phyloP scores from a whole-genome alignment of 441 rosid genomes.

The Jatropha podagrica region DNA sequence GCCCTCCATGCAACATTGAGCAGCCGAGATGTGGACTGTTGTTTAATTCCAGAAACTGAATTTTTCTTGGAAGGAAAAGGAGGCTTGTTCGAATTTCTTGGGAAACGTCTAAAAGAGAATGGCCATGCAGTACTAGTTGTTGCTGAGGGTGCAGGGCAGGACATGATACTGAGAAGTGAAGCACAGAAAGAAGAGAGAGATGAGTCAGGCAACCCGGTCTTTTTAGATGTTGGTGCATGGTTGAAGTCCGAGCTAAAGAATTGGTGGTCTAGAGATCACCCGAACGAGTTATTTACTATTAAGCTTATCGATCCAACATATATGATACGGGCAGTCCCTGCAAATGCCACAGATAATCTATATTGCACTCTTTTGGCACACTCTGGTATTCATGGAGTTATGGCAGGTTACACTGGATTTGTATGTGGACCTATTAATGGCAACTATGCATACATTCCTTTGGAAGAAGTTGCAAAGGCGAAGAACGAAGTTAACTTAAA shows the following conservation, averaged over 20 bases:
- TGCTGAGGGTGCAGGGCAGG: slow-evolving; percentile 94
- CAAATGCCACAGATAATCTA: slow-evolving; percentile 72
- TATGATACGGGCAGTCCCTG: slow-evolving; percentile 90
- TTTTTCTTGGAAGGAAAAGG: slow-evolving; percentile 76
- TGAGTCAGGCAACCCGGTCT: slow-evolving; percentile 75
- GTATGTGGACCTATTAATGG: slow-evolving; percentile 83
- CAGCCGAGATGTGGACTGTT: slow-evolving; percentile 92
- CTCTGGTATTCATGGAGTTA: slow-evolving; percentile 84
- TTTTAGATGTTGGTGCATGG: slow-evolving; percentile 88
- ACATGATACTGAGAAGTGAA: slow-evolving; percentile 63
- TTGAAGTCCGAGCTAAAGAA: slow-evolving; percentile 65
- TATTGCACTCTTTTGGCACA: slow-evolving; percentile 86
- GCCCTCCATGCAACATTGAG: slow-evolving; percentile 82
- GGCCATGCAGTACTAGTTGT: slow-evolving; percentile 81
- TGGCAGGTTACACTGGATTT: slow-evolving; percentile 88
- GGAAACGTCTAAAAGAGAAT: slow-evolving; percentile 40
- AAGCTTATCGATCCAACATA: slow-evolving; percentile 92
- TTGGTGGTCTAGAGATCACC: slow-evolving; percentile 76
- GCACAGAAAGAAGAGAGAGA: slow-evolving; percentile 69
- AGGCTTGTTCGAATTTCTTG: slow-evolving; percentile 74
- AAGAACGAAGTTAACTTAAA: slow-evolving; percentile 57
- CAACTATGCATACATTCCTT: slow-evolving; percentile 75
- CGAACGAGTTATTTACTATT: slow-evolving; percentile 63
- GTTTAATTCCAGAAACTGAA: slow-evolving; percentile 71
- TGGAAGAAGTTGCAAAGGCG: slow-evolving; percentile 64